A percentile compares a stretch with the other conserved stretches of the same genome.
Evolutionary conservation across 2,329 filamentous ascomycete genomes (phyloP).

Genomic region (Claviceps fusiformis): DNA sequence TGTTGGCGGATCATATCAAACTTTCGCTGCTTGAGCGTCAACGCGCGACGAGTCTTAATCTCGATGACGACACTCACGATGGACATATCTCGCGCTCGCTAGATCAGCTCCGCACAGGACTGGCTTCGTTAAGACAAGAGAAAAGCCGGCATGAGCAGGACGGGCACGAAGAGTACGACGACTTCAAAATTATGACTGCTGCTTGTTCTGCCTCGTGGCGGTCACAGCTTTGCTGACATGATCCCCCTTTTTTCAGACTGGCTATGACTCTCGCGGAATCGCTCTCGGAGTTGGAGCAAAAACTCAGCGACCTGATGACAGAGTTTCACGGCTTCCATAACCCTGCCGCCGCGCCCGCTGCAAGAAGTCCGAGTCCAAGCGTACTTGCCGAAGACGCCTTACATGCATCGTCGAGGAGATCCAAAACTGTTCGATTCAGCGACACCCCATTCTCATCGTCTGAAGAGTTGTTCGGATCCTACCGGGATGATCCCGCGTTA

Average conservation of each 20-base stretch:
- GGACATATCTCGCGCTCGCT: conserved; percentile 79
- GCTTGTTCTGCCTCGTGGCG: not conserved
- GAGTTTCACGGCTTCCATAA: conserved; percentile 63
- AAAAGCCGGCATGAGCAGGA: conserved; percentile 48
- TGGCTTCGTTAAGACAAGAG: conserved; percentile 55
- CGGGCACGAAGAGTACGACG: conserved; percentile 45
- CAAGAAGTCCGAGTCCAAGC: conserved; percentile 51
- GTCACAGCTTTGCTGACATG: conserved; percentile 1
- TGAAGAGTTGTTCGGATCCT: conserved; percentile 39
- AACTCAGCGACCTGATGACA: conserved; percentile 61
- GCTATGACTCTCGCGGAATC: conserved; percentile 44
- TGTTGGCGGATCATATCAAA: conserved; percentile 94
- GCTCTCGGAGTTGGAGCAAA: conserved; percentile 53
- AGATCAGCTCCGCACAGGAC: conserved; percentile 70
- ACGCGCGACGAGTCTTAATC: conserved; percentile 66
- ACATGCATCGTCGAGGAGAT: conserved; percentile 37
- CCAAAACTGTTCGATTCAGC: conserved; percentile 79
- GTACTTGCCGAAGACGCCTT: conserved; percentile 49
- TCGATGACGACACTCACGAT: conserved; percentile 71
- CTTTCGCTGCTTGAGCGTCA: conserved; percentile 86
- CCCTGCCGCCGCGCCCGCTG: conserved; percentile 33
- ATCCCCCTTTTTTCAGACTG: conserved; percentile 21
- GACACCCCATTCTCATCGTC: conserved; percentile 38
- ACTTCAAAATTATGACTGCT: no score
- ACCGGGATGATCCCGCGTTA: conserved; percentile 52